A percentile compares a stretch with the other conserved stretches of the same genome.
phyloP scores from a whole-genome alignment of 2,329 filamentous ascomycete genomes.

The Helicocarpus griseus region DNA sequence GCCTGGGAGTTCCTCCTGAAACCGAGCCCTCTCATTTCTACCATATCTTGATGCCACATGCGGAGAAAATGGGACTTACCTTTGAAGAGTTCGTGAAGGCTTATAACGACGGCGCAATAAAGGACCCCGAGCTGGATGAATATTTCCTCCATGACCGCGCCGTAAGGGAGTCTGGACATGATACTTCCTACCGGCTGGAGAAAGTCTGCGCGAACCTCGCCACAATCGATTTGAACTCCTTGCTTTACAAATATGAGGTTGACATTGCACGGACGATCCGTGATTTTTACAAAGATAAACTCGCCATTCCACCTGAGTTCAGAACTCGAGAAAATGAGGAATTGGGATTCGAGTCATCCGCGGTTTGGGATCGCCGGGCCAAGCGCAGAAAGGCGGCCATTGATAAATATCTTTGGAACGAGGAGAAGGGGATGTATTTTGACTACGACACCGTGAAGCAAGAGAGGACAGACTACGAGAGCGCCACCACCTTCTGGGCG shows the following conservation, averaged over 20 bases:
- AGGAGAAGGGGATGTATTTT: slow-evolving; percentile 89
- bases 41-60: slow-evolving; percentile 72
- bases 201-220: slow-evolving; percentile 78
- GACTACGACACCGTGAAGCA: slow-evolving; percentile 86
- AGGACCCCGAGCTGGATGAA: slow-evolving; percentile 81
- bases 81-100: slow-evolving; percentile 78
- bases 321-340: slow-evolving; percentile 56
- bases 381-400: slow-evolving; percentile 75
- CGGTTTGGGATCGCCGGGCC: slow-evolving; percentile 81
- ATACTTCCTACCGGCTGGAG: slow-evolving; percentile 90
- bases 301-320: slow-evolving; percentile 76
- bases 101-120: slow-evolving; percentile 69
- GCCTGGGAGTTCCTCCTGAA: slow-evolving; percentile 79
- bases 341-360: slow-evolving; percentile 68
- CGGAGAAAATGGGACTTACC: slow-evolving; percentile 69
- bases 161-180: slow-evolving; percentile 91
- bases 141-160: slow-evolving; percentile 96
- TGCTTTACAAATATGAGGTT: slow-evolving; percentile 93
- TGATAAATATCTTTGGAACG: slow-evolving; percentile 90
- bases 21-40: slow-evolving; percentile 81
- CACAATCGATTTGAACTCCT: slow-evolving; percentile 87
- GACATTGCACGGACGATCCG: slow-evolving; percentile 86
- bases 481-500: slow-evolving; percentile 90
- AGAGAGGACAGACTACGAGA: slow-evolving; percentile 75
- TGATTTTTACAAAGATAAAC: slow-evolving; percentile 69